Evolutionary conservation across 257 asterid genomes (phyloP), one percentile per base, ranked within the genome.

Genomic region (Linderniella brevidens): DNA sequence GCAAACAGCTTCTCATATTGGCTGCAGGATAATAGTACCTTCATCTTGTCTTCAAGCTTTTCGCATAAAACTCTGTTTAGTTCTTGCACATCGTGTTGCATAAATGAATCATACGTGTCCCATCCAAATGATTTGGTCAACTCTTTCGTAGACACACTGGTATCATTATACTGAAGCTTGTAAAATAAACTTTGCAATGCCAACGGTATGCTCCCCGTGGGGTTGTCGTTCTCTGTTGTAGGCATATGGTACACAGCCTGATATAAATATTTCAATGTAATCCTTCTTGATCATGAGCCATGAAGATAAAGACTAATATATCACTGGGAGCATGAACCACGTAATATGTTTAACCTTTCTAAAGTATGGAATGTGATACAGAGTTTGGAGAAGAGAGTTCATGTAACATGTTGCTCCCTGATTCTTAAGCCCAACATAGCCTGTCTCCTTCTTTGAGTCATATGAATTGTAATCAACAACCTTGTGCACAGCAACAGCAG

Each of bases 221-320:
- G 98, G 74, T 72, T 77, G 65, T 85, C 98, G 70, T 79, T 90
- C 84, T 90, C 98, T 56, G 98, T 90, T 41, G 98, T 90, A 41
- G 98, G 98, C 98, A 90, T 90, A 57, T 85, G 94, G 66, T 90
- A 90, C 35, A 90, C 98, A 64, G 98, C 98, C 96, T 85, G 86
- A 62, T 38, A 56, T 13, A 58, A 58, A 18, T 61, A 19, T 49
- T 50, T 41, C 43, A 46, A 41, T 37, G 41, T 60, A 48, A 35
- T 36, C 64, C 54, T 40, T 49, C 46, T 29, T 39, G 41, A 46
- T 37, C 42, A 25, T 25, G 32, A 25, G 32, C 32, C 32, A 25
- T 25, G 19, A 37, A 4, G 41, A 62, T 56, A 45, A 43, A 49
- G 14, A 58, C 25, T 4, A 37, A 52, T 39, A 53, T 47, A 57